Base-by-base conservation (phyloP, 495 filamentous ascomycete genomes). In the Niebla homalea region DNA sequence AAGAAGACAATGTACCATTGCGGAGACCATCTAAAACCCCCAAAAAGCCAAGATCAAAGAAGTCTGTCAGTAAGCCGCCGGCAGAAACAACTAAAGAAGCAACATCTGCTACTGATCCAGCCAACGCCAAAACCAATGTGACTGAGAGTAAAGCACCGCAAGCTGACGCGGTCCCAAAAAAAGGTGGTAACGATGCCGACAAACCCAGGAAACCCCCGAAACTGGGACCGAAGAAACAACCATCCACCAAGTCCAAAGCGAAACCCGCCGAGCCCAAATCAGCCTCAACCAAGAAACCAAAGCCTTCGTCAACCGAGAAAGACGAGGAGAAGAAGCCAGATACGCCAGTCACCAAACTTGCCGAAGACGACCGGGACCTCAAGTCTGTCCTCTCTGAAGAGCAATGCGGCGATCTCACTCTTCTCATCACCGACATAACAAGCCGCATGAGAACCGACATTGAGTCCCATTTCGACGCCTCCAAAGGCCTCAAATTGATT, bases 361-460 rank as follows among this genome's bases (percentile, higher is more conserved):
- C 47, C 7, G 38, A 40, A 23, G 32, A 50, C 20, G 36, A 54
- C 18, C 52, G 46, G 6, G 52, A 54, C 37, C 46, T 54, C 16
- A 54, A 49, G 16, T 49, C 37, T 12, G 36, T 54, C 26, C 50
- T 59, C 5, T 49, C 57, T 20, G 57, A 59, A 16, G 43, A 52
- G 11, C 57, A 59, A 41, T 51, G 57, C 23, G 54, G 51, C 25
- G 57, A 59, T 36, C 50, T 59, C 19, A 59, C 51, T 4, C 54
- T 56, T 35, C 64, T 77, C 8, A 64, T 75, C 25, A 67, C 68
- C 21, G 60, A 63, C 48, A 63, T 68, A 14, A 62, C 64, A 10
- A 58, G 67, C 48, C 64, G 62, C 32, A 75, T 75, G 72, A 67
- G 73, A 43, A 58, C 61, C 26, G 45, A 47, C 1, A 61, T 74